Conservation (phyloP, 495 filamentous ascomycete genomes). For the Penicilliopsis zonata region DNA sequence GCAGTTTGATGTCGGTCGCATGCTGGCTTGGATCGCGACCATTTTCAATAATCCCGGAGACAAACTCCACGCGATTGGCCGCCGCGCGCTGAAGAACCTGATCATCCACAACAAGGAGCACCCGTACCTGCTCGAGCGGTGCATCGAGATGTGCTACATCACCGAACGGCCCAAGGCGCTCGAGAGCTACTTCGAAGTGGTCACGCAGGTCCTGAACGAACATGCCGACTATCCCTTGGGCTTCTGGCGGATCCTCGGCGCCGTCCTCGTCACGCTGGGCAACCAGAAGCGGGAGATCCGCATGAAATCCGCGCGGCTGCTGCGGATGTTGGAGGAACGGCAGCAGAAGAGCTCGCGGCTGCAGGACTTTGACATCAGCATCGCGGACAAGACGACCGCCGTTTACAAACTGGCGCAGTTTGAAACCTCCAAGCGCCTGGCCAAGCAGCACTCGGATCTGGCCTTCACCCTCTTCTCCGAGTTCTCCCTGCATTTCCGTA, state of each 20-base stretch:
- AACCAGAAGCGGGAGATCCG: conserved; percentile 80
- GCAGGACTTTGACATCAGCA: conserved; percentile 95
- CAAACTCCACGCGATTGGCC: conserved; percentile 82
- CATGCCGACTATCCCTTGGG: conserved; percentile 65
- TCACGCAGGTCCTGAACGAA: conserved; percentile 74
- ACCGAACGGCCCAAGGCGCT: conserved; percentile 59
- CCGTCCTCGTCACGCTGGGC: conserved; percentile 82
- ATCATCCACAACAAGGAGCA: conserved; percentile 83
- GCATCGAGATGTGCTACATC: conserved; percentile 79
- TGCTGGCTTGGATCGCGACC: conserved; percentile 87
- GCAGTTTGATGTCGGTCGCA: conserved; percentile 81
- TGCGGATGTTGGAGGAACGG: conserved; percentile 73
- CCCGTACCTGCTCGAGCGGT: conserved; percentile 70
- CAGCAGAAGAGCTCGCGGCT: conserved; percentile 78
- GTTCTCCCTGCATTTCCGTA: conserved; percentile 83
- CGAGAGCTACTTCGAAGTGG: conserved; percentile 91
- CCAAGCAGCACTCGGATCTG: conserved; percentile 74
- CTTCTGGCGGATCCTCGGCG: conserved; percentile 82
- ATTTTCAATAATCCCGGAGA: conserved; percentile 88
- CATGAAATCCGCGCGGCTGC: conserved; percentile 75
- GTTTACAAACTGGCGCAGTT: conserved; percentile 97
- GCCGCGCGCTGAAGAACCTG: conserved; percentile 79
- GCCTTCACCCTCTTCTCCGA: conserved; percentile 93
- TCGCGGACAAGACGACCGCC: conserved; percentile 94
- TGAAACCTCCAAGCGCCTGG: conserved; percentile 83